Evolutionary conservation across 805 yeast genomes (phyloP).

Genomic region (Wickerhamomyces alni): DNA sequence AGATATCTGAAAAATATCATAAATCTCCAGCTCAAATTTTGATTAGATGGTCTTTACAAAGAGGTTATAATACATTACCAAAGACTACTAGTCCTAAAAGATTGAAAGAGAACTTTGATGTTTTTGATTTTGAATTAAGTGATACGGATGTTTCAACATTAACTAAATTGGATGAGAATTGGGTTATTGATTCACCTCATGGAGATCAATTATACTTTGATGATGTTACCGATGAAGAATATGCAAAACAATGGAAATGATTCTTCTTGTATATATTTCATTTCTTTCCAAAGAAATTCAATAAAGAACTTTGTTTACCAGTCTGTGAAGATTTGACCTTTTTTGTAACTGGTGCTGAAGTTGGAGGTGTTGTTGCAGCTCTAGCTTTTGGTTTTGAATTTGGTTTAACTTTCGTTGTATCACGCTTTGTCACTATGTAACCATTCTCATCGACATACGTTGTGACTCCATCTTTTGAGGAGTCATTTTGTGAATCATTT

Average conservation of each 20-base stretch:
- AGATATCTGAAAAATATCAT: conserved; percentile 41
- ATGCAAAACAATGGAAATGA: neutral
- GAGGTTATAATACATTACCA: conserved; percentile 65
- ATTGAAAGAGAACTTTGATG: conserved; percentile 48
- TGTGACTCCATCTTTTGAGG: conserved; percentile 10
- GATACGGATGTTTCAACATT: conserved; percentile 25
- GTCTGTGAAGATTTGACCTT: conserved; percentile 5
- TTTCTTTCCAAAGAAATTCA: conserved; percentile 43
- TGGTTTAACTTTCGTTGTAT: conserved; percentile 12
- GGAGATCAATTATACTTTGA: conserved; percentile 6
- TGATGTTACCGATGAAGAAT: conserved; percentile 8
- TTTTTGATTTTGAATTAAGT: conserved; percentile 40
- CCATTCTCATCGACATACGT: conserved; percentile 45
- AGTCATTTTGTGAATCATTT: neutral
- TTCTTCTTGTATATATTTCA: conserved; percentile 1
- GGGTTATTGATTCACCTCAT: conserved; percentile 1
- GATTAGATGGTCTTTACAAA: conserved; percentile 65
- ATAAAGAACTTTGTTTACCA: conserved; percentile 35
- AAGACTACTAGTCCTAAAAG: conserved; percentile 52
- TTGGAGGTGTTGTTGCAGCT: neutral
- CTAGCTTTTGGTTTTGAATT: conserved; percentile 16
- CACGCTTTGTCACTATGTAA: conserved; percentile 33
- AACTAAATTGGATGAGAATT: conserved; percentile 6
- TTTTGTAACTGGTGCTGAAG: conserved; percentile 8
- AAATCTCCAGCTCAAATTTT: conserved; percentile 57